phyloP scores from a whole-genome alignment of 2,329 filamentous ascomycete genomes.

The Tolypocladium capitatum region DNA sequence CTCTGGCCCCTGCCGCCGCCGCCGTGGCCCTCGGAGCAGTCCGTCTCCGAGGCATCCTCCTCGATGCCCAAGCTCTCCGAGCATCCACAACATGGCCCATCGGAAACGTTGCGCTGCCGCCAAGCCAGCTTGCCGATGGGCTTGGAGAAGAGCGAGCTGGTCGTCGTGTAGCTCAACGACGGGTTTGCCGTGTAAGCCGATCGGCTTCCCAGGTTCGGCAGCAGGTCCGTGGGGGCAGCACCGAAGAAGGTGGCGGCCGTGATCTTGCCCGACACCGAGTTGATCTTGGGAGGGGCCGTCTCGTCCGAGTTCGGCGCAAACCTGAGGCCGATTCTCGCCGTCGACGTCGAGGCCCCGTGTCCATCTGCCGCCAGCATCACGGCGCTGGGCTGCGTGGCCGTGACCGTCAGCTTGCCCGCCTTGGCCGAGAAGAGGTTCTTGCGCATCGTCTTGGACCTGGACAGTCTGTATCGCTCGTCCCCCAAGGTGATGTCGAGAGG shows the following conservation, averaged over 20 bases:
- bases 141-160: conserved; percentile 25
- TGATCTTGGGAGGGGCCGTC: conserved; percentile 32
- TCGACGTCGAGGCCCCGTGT: conserved; percentile 25
- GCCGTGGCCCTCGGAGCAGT: conserved; percentile 9
- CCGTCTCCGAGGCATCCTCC: conserved; percentile 22
- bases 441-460: conserved; percentile 37
- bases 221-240: conserved; percentile 26
- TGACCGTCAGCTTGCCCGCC: conserved; percentile 34
- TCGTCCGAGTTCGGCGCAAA: conserved; percentile 33
- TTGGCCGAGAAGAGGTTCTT: conserved; percentile 39
- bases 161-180: conserved; percentile 32
- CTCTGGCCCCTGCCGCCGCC: conserved; percentile 9
- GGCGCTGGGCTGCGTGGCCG: conserved; percentile 32
- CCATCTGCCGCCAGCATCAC: conserved; percentile 38
- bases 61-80: conserved; percentile 27
- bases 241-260: conserved; percentile 39
- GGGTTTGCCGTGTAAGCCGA: conserved; percentile 25
- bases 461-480: conserved; percentile 36
- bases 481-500: conserved; percentile 34
- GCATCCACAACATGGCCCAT: conserved; percentile 41
- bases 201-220: conserved; percentile 38
- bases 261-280: conserved; percentile 35
- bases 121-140: conserved; percentile 25
- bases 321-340: conserved; percentile 29
- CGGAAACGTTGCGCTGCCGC: conserved; percentile 21